phyloP scores from a whole-genome alignment of 176 grass and related monocot species.

The Oropetium thomaeum region DNA sequence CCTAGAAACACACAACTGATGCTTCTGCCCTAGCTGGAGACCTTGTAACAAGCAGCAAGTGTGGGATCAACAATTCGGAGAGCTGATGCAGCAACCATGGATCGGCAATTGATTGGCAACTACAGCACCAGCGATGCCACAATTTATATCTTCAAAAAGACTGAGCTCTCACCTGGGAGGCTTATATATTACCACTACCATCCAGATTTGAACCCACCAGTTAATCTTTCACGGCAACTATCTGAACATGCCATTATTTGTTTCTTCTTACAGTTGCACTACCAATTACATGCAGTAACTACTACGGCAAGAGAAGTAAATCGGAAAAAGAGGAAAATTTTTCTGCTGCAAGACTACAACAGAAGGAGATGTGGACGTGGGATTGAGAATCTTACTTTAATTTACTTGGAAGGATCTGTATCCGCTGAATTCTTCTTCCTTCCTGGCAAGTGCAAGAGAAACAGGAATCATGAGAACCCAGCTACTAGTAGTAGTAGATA shows the following conservation, averaged over 20 bases:
- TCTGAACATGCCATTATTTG: constrained; percentile 16
- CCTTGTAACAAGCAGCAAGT: background rate
- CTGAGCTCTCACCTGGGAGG: constrained; percentile 16
- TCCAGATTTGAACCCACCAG: too few species aligned
- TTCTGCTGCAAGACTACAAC: background rate
- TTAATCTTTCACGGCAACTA: background rate
- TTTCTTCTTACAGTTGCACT: background rate
- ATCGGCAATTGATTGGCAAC: background rate
- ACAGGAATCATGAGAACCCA: constrained; percentile 1
- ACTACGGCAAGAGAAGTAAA: background rate
- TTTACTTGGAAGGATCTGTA: constrained; percentile 12
- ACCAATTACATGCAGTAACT: constrained; percentile 2
- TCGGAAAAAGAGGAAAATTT: background rate
- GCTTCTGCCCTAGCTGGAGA: background rate
- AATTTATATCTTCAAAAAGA: background rate
- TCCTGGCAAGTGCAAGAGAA: background rate
- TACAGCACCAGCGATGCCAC: constrained; percentile 3
- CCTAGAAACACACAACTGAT: constrained; percentile 5
- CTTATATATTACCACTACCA: too few species aligned
- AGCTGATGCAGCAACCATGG: background rate
- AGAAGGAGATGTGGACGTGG: background rate
- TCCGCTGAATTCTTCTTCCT: constrained; percentile 2
- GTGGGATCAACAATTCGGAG: background rate
- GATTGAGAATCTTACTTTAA: constrained; percentile 19
- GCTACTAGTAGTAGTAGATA: too few species aligned